Evolutionary conservation across 768 basidiomycete species (phyloP), one percentile per base, ranked within the genome.

Genomic region (Pluteus cervinus): DNA sequence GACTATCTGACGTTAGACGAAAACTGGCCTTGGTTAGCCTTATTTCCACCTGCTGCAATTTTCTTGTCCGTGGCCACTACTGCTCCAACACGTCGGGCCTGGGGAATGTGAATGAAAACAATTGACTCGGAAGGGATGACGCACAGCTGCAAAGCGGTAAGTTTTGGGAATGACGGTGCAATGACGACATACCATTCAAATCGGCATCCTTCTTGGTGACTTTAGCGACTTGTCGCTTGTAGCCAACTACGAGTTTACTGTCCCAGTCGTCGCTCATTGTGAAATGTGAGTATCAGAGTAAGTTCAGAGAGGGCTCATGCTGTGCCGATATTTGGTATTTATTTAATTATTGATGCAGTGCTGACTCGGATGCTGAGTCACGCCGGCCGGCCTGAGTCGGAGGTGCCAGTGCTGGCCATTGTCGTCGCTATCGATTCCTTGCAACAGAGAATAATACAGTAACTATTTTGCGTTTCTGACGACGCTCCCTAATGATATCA

Each of bases 11-110:
- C n/a, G n/a, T n/a, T n/a, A 23, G 25, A 29, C 21, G 42, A 31
- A 39, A 25, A 57, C 67, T 29, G 28, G 88, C 88, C 81, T 52
- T 66, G 68, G 55, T 81, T 80, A 21, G 79, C 79, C 61, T 88
- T 92, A 71, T 92, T 92, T 29, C 57, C 56, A 24, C 82, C 84
- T 18, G 57, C 68, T 10, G 76, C 62, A 3, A 77, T 57, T 52
- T 89, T 90, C 70, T 86, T 91, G 60, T 91, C 87, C 7, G 86
- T 89, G 16, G 76, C 74, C 23, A 91, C 81, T 43, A 87, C 80
- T 31, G 81, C 76, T 21, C 86, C 87, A 28, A 70, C 57, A 53
- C 89, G 68, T 22, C 84, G 78, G 42, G 88, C 88, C 86, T 88
- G 47, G 6, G 37, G 15, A 25, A 40, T 20, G 16, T 24, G 14